These are phyloP conservation scores for Anthostomella pinea DNA, from an alignment of 2,329 filamentous ascomycete species.

Conservation along the genomic window DNA sequence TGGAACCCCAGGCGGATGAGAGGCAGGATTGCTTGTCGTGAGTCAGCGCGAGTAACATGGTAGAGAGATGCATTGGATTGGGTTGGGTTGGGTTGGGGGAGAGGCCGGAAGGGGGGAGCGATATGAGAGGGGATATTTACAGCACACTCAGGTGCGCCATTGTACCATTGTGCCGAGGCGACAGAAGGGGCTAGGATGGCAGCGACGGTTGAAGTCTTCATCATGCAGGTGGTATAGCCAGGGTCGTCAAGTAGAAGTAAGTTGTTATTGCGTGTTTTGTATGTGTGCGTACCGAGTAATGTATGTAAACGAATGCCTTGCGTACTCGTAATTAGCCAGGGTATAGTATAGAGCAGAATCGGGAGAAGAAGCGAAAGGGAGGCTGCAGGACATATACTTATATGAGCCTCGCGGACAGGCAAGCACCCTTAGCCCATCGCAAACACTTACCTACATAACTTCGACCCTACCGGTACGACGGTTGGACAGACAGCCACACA, in stretches of 20 bases:
- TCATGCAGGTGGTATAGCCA: constrained; percentile 14
- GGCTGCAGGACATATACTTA: constrained; percentile 18
- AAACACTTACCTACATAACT: neutral
- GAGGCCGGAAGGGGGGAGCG: no score
- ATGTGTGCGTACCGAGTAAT: no score
- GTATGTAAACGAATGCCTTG: no score
- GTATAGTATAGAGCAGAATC: constrained; percentile 4
- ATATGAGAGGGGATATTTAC: constrained; percentile 29
- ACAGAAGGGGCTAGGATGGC: constrained; percentile 27
- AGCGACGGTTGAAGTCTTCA: constrained; percentile 32
- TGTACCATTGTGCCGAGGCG: constrained; percentile 36
- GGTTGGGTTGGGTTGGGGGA: no score
- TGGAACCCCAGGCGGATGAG: constrained; percentile 37
- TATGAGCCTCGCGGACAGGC: constrained; percentile 10
- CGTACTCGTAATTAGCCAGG: neutral
- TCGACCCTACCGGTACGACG: no score
- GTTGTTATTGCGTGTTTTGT: no score
- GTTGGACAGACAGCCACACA: no score
- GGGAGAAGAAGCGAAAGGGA: neutral
- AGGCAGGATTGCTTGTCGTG: constrained; percentile 40
- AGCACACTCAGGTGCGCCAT: constrained; percentile 40
- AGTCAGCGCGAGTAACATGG: constrained; percentile 7
- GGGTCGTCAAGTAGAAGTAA: no score
- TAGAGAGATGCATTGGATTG: neutral
- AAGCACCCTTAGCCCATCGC: neutral